Evolutionary conservation across 108 stramenopile species (phyloP), one percentile per base, ranked within the genome.

Genomic region (Fistulifera solaris): DNA sequence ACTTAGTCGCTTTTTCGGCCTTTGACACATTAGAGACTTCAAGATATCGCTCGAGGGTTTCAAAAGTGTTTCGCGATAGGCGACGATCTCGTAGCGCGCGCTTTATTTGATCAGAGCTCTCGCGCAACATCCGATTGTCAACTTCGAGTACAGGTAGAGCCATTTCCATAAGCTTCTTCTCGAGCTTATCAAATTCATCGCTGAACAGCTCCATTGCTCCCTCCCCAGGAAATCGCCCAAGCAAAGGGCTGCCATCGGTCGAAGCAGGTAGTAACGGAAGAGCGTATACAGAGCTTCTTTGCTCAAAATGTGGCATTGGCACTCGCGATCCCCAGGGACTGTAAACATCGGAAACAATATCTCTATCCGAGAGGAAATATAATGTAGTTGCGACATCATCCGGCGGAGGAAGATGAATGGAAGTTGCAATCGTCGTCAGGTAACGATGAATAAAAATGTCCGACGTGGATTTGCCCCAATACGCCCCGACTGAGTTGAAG

Each of bases 301-400:
- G 59, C 14, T 57, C 38, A 54, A 83, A 83, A 48, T 77, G 65
- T 14, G 86, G 86, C 61, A 56, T 58, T 12, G 77, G 77, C 31
- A 75, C 72, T 16, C 86, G 41, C 7, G 74, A 64, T 2, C 86
- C 81, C 86, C 81, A 88, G 0, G 86, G 81, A 64, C 61, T 66
- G 31, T 38, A 48, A 10, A 67, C 60, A 14, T 76, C 82, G 14
- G 77, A 64, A 5, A 63, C 39, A 17, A 88, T 54, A 47, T 88
- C 81, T 31, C 82, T 49, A 60, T 88, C 86, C 4, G 72, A 72
- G 15, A 83, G 42, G 56, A 77, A 88, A 53, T 73, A 81, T 0
- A 88, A 65, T 4, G 73, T 66, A 4, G 72, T 78, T 15, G 76
- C 57, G 21, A 55, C 61, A 21, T 40, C 57, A 16, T 63, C 69